Percentiles rank a stretch among this genome's conserved stretches.
phyloP scores from a whole-genome alignment of 768 basidiomycete genomes.

The Artomyces pyxidatus region DNA sequence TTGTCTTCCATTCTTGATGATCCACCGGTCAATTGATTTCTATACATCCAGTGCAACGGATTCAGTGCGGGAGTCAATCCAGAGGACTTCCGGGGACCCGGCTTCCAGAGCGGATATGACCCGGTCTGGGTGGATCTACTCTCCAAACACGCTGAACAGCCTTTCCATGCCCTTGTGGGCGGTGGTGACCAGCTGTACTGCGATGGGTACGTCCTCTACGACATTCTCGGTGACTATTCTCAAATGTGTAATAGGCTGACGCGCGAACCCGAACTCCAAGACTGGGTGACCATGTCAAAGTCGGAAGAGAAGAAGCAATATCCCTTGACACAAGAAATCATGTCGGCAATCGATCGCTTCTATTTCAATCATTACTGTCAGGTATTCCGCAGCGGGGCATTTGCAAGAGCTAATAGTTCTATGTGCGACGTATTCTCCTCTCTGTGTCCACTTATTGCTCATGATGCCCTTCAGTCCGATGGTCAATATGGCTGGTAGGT shows the following conservation, averaged over 20 bases:
- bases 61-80: constrained; percentile 87
- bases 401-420: constrained; percentile 82
- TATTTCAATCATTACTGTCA: constrained; percentile 91
- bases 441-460: background rate
- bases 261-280: constrained; percentile 82
- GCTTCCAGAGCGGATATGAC: constrained; percentile 76
- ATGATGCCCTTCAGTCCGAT: constrained; percentile 55
- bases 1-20: background rate
- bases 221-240: background rate
- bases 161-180: constrained; percentile 88
- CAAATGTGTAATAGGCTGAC: constrained; percentile 45
- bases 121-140: constrained; percentile 95
- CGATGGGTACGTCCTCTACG: constrained; percentile 44
- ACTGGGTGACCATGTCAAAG: constrained; percentile 65
- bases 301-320: constrained; percentile 48
- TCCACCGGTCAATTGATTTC: background rate
- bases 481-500: constrained; percentile 77
- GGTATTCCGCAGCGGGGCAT: constrained; percentile 79
- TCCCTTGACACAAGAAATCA: constrained; percentile 64
- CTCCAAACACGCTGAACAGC: constrained; percentile 64
- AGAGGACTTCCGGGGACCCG: constrained; percentile 76
- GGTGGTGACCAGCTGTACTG: constrained; percentile 94
- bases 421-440: constrained; percentile 49
- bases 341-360: constrained; percentile 72
- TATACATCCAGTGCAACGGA: constrained; percentile 61